These are phyloP conservation scores for Leonotis leonurus DNA, from an alignment of 257 asterid genomes.

Conservation along the genomic window DNA sequence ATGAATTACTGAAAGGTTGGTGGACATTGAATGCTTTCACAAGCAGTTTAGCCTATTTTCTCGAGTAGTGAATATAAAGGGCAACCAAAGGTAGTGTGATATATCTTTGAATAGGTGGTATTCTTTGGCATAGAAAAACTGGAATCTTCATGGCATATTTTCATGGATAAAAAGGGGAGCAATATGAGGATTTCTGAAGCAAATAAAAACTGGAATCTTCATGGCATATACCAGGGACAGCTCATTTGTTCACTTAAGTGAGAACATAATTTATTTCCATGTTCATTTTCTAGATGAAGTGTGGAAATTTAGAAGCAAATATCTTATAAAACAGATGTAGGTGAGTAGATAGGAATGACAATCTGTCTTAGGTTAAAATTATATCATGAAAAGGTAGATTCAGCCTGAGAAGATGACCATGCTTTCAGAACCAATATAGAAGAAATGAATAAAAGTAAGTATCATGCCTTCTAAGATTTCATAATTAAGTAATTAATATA, in stretches of 20 bases:
- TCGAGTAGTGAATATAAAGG: slow-evolving; percentile 13
- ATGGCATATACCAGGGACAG: background rate
- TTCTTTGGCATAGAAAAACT: background rate
- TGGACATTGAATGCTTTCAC: background rate
- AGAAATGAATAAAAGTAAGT: background rate
- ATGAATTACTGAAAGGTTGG: background rate
- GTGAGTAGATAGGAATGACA: background rate
- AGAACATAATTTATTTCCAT: background rate
- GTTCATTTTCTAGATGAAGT: background rate
- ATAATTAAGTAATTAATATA: background rate
- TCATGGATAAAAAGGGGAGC: too few relatives aligned
- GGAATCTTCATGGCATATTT: background rate
- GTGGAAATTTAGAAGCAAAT: background rate
- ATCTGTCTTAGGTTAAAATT: background rate
- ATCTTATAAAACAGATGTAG: background rate
- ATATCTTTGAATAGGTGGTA: background rate
- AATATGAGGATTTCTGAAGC: background rate
- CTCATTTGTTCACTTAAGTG: background rate
- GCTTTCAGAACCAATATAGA: background rate
- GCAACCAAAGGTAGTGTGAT: background rate
- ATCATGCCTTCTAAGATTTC: background rate
- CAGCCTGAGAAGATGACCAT: background rate
- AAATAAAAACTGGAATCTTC: too few relatives aligned
- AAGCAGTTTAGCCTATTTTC: background rate
- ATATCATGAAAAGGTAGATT: background rate